These are phyloP conservation scores for barley (Hordeum vulgare) DNA, from an alignment of 176 grass and related monocot genomes.

Conservation along the genomic window MorexV3_pseudomolecules_assembly NC_058519.1:587986021-587986520, in stretches of 20 bases:
- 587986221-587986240: constrained; percentile 56
- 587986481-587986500: background rate
- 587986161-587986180: constrained; percentile 46
- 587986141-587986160: constrained; percentile 64
- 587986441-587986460: background rate
- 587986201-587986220: constrained; percentile 45
- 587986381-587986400: background rate
- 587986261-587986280: constrained; percentile 40
- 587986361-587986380: background rate
- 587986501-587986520: background rate
- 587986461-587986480: background rate
- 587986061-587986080: constrained; percentile 50
- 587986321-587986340: background rate
- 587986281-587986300: constrained; percentile 36
- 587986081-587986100: constrained; percentile 45
- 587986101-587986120: constrained; percentile 44
- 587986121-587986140: constrained; percentile 63
- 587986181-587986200: constrained; percentile 26
- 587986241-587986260: constrained; percentile 38
- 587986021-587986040: constrained; percentile 57
- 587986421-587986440: background rate
- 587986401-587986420: constrained; percentile 4
- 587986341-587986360: background rate
- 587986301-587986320: background rate
- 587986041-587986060: constrained; percentile 58